Conservation (phyloP, 768 basidiomycete genomes). For the Dioszegia hungarica region DNA sequence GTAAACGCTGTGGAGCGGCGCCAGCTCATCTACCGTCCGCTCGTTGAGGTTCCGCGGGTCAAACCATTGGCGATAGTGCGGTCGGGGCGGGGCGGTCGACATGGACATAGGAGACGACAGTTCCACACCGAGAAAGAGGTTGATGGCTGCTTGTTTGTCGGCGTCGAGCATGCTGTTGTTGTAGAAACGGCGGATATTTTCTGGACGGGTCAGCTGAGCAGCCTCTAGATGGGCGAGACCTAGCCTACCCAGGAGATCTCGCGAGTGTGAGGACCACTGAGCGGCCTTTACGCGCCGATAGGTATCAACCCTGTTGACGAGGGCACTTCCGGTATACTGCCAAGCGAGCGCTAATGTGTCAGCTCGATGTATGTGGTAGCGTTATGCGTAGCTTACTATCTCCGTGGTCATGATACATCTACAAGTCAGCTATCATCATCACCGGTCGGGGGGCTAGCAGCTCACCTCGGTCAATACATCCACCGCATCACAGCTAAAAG, state of each 20-base stretch:
- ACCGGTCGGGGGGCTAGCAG: neutral
- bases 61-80: constrained; percentile 83
- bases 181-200: constrained; percentile 90
- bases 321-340: constrained; percentile 93
- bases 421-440: neutral
- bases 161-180: constrained; percentile 90
- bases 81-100: constrained; percentile 55
- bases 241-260: constrained; percentile 61
- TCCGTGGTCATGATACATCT: constrained; percentile 95
- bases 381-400: constrained; percentile 62
- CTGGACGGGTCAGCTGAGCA: constrained; percentile 41
- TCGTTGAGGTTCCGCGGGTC: constrained; percentile 53
- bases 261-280: constrained; percentile 94
- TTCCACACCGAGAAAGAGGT: constrained; percentile 77
- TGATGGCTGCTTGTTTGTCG: constrained; percentile 95
- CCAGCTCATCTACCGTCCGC: constrained; percentile 50
- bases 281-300: constrained; percentile 76
- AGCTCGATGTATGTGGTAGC: neutral
- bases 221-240: neutral
- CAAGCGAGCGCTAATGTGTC: constrained; percentile 69
- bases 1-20: constrained; percentile 57
- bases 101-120: constrained; percentile 28
- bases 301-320: constrained; percentile 93
- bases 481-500: constrained; percentile 88
- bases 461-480: constrained; percentile 80